Evolutionary conservation across 1,284 basidiomycete genomes (phyloP), one percentile per base, ranked within the genome.

Genomic region (Microbotryomycetes sp.): DNA sequence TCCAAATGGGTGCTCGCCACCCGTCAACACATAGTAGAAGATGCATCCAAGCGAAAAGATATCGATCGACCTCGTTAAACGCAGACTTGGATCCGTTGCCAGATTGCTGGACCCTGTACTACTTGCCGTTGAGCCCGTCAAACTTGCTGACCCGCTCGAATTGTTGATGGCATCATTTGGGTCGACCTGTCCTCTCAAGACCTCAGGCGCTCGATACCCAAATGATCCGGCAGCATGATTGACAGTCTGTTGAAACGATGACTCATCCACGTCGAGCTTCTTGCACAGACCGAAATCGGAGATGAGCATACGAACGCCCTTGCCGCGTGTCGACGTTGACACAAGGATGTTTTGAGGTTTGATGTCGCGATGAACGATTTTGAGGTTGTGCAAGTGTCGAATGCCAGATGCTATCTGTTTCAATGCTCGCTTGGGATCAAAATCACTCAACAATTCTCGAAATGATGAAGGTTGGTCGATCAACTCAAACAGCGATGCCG

Each of bases 301-400:
- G 60, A 96, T 93, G 52, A 96, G 79, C 89, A 96, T 92, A 47
- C 89, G 80, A 68, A 92, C 83, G 1, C 63, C 66, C 30, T 61
- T 59, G 6, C 61, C 58, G 30, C 68, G 67, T 72, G 86, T 86
- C 19, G 83, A 82, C 26, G 80, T 78, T 6, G 88, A 89, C n/a
- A 97, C 83, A 7, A 98, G 82, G 60, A 99, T 97, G 74, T 99
- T 98, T 76, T 96, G 93, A 4, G 94, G 94, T 74, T 98, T 98
- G 77, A 98, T 96, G 75, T 98, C 94, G 29, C 96, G 85, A 78
- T 98, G 96, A 25, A 98, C 86, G 68, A 98, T 90, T 77, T 96
- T 97, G 72, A 98, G 84, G 26, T 84, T 88, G 74, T 99, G 94
- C 9, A 98, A 80, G 76, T 97, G 92, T 58, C 86, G 82, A 59